These are phyloP conservation scores for Colletotrichum horii DNA, from an alignment of 2,329 filamentous ascomycete genomes.

Conservation along the genomic window DNA sequence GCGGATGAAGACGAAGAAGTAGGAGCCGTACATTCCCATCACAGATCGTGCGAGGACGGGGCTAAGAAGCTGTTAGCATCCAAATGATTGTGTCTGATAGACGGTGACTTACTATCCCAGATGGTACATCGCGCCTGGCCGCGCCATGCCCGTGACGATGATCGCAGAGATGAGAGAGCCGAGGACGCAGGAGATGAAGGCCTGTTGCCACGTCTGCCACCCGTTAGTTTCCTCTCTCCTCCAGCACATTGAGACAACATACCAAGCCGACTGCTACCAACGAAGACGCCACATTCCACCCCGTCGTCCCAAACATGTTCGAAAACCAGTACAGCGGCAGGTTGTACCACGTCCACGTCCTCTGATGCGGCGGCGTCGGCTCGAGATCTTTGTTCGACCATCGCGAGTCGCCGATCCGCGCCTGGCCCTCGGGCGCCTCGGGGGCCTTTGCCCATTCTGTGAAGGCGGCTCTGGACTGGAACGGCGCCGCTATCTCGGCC, in stretches of 20 bases:
- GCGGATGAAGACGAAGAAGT: slow-evolving; percentile 42
- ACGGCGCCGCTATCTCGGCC: slow-evolving; percentile 23
- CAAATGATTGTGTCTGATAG: fast-evolving
- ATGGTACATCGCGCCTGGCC: slow-evolving; percentile 30
- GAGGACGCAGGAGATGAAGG: slow-evolving; percentile 28
- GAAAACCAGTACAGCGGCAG: slow-evolving; percentile 34
- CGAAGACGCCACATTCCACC: slow-evolving; percentile 33
- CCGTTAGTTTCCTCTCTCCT: neutral
- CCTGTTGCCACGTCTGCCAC: slow-evolving; percentile 29
- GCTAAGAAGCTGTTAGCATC: slow-evolving; percentile 3
- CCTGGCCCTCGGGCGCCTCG: slow-evolving; percentile 18
- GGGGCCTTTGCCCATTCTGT: slow-evolving; percentile 27
- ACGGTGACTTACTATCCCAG: slow-evolving; percentile 26
- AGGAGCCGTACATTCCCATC: slow-evolving; percentile 48
- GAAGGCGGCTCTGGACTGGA: slow-evolving; percentile 28
- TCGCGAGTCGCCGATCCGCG: slow-evolving; percentile 25
- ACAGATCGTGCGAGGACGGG: slow-evolving; percentile 41
- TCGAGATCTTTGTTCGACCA: slow-evolving; percentile 37
- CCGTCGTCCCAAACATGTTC: slow-evolving; percentile 29
- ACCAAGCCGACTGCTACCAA: slow-evolving; percentile 31
- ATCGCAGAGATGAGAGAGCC: slow-evolving; percentile 28
- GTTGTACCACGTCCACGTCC: slow-evolving; percentile 34
- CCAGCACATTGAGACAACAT: neutral
- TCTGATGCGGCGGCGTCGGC: slow-evolving; percentile 29
- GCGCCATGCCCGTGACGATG: slow-evolving; percentile 30